Base-by-base conservation (phyloP, 495 filamentous ascomycete genomes). In the Aspergillus ellipticus region DNA sequence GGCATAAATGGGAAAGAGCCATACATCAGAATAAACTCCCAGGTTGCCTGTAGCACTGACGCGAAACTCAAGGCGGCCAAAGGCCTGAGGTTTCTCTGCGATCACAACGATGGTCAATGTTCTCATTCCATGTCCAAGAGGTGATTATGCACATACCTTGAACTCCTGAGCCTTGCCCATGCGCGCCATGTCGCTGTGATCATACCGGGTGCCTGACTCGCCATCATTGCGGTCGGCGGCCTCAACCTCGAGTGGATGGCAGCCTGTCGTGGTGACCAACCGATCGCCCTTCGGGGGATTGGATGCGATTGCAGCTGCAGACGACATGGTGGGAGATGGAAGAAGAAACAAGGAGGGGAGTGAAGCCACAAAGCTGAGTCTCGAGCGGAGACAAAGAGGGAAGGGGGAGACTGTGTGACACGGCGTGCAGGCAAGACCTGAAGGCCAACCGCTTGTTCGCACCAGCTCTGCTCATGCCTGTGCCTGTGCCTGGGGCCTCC, bases 21-120 rank as follows among this genome's bases (percentile, higher is more conserved):
- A n/a, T 22, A 61, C 60, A 74, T 67, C 16, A 75, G 50, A 42
- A 75, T 68, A 17, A 71, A 74, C 52, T 81, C 77, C 77, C 77
- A 81, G 11, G 74, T 76, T 6, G 73, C 70, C 64, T 79, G 75
- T 17, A 81, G 56, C 1, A 75, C 76, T 16, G 73, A 77, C 17
- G 72, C 73, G 57, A 79, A 79, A 6, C 74, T 73, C 11, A 79
- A 55, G 16, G 78, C 78, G 0, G 78, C 75, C 4, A 75, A 58
- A 42, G 77, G 77, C 16, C 69, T 66, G 57, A 78, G 77, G 39
- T 75, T 77, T 47, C 78, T 68, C 69, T 74, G 45, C 50, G 45
- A 28, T 29, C 13, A n/a, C 8, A 16, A 22, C 24, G 22, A 19
- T 51, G 13, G 31, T 57, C 49, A 66, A 52, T 61, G 54, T 17